Evolutionary conservation across 2,329 filamentous ascomycete genomes (phyloP).

Genomic region (Incumbomyces lentus): DNA sequence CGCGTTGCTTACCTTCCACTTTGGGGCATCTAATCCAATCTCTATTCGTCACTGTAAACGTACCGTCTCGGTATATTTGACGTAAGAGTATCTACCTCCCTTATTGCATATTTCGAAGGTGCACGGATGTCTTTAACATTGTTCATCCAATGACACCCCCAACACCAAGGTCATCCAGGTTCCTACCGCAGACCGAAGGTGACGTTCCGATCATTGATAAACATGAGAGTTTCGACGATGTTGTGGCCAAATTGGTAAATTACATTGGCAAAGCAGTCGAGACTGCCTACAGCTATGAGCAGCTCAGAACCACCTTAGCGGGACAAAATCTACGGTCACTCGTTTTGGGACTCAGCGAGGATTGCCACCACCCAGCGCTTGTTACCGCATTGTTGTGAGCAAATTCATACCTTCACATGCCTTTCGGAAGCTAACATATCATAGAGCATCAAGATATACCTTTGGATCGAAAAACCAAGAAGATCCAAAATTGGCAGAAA

Average conservation of each 20-base stretch:
- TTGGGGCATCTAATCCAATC: too few species aligned
- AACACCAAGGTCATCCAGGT: constrained; percentile 16
- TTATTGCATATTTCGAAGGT: too few species aligned
- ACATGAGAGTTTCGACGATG: constrained; percentile 29
- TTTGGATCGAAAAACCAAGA: constrained; percentile 41
- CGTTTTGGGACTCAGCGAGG: constrained; percentile 29
- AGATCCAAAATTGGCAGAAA: constrained; percentile 47
- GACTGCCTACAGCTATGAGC: constrained; percentile 34
- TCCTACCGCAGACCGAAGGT: constrained; percentile 20
- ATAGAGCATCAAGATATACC: constrained; percentile 47
- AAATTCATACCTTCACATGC: not conserved
- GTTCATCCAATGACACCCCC: constrained; percentile 9
- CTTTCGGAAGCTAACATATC: not conserved
- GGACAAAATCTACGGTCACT: constrained; percentile 31
- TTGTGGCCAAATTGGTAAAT: constrained; percentile 33
- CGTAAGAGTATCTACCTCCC: too few species aligned
- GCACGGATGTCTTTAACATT: too few species aligned
- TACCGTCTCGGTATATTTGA: too few species aligned
- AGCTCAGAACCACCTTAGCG: constrained; percentile 30
- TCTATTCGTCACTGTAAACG: too few species aligned
- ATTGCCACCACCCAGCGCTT: constrained; percentile 34
- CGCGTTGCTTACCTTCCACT: too few species aligned
- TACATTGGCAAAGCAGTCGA: constrained; percentile 33
- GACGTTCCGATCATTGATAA: constrained; percentile 32
- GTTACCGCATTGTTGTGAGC: constrained; percentile 43